phyloP scores from a whole-genome alignment of 176 grass and related monocot species.

The Puccinellia tenuiflora region DNA sequence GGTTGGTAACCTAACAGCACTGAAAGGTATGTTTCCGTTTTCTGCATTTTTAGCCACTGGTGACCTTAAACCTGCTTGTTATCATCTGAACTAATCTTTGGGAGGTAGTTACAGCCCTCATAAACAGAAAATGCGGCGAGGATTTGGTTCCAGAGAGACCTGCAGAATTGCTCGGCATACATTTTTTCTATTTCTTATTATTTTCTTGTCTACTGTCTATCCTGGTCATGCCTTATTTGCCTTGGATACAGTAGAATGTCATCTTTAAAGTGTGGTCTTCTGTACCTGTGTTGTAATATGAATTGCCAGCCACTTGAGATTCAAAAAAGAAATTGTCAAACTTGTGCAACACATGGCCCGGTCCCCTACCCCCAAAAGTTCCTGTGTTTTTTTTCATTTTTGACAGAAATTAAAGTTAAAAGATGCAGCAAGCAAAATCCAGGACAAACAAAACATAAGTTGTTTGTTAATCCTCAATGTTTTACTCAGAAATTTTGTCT shows the following conservation, averaged over 20 bases:
- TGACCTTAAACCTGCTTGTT: not conserved
- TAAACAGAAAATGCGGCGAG: not conserved
- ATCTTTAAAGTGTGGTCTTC: not conserved
- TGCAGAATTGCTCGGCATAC: not conserved
- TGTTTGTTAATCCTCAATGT: no score
- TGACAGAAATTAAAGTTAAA: no score
- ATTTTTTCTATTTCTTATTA: not conserved
- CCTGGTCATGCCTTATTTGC: not conserved
- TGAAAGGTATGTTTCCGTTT: not conserved
- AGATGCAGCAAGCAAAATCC: no score
- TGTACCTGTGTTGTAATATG: not conserved
- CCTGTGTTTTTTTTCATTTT: no score
- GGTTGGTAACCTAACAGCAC: not conserved
- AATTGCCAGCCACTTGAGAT: not conserved
- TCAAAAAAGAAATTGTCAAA: not conserved
- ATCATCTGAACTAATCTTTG: not conserved
- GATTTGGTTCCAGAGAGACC: not conserved
- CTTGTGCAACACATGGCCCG: not conserved
- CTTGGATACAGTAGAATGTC: not conserved
- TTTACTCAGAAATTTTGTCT: no score
- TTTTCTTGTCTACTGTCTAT: not conserved
- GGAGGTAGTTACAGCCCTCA: not conserved
- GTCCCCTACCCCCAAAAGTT: no score
- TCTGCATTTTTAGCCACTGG: not conserved
- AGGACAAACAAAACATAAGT: no score